These are phyloP conservation scores for Tilletia caries DNA, from an alignment of 1,284 basidiomycete genomes.

Conservation along the genomic window DNA sequence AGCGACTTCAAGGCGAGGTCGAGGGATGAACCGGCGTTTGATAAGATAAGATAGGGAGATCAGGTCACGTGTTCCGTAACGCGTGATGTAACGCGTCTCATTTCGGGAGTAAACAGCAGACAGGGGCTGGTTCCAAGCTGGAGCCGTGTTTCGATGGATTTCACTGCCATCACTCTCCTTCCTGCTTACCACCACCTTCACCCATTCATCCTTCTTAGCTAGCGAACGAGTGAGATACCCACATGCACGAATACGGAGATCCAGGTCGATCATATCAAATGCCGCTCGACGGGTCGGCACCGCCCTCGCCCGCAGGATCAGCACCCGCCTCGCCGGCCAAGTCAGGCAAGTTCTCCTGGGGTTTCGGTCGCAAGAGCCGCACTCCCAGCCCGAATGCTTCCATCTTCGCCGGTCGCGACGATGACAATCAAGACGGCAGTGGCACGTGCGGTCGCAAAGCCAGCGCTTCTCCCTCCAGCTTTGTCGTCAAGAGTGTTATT, in stretches of 20 bases:
- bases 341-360: slow-evolving; percentile 12
- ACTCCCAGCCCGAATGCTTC: slow-evolving; percentile 1
- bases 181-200: too few relatives aligned
- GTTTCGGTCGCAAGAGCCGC: slow-evolving; percentile 11
- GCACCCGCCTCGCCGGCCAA: slow-evolving; percentile 4
- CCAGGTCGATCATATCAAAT: neutral
- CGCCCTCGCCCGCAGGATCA: neutral
- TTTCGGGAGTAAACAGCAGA: too few relatives aligned
- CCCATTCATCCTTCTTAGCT: too few relatives aligned
- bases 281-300: neutral
- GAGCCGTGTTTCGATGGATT: neutral
- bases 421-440: neutral
- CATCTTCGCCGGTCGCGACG: neutral
- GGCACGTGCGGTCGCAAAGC: neutral
- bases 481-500: slow-evolving; percentile 42
- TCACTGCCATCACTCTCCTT: too few relatives aligned
- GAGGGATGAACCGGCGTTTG: too few relatives aligned
- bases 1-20: too few relatives aligned
- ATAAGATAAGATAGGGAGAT: neutral
- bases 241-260: too few relatives aligned
- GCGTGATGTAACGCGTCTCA: neutral
- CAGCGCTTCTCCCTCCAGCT: slow-evolving; percentile 17
- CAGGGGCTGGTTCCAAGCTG: neutral
- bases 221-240: too few relatives aligned
- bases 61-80: neutral